Evolutionary conservation across 257 asterid genomes (phyloP), one percentile per base, ranked within the genome.

Genomic region (Euphrasia confusa): DNA sequence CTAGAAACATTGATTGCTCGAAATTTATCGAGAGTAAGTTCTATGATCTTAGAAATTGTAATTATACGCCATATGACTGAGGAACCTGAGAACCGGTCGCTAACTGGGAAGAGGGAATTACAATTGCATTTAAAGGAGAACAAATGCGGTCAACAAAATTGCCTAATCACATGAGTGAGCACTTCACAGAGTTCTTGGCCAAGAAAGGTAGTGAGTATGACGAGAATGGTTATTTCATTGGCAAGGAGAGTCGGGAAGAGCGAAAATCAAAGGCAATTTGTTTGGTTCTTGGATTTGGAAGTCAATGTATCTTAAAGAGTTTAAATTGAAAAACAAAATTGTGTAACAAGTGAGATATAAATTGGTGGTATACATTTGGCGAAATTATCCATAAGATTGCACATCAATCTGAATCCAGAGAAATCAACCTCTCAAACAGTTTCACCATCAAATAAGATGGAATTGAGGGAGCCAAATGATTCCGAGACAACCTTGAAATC

Each of bases 21-120:
- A 83, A 71, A 60, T 77, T 75, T 10, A 73, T 72, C n/a, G 81
- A 78, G 28, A 79, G 69, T 55, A 72, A 75, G 84, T 79, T 84
- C 68, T 70, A 71, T 15, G 71, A 77, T 62, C 79, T 83, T 73
- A 76, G 81, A 12, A 81, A 81, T 53, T 81, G 88, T 63, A 79
- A 84, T 55, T 84, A 78, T 70, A 87, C 91, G 1, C 91, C 91
- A 71, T 52, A 30, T 70, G 54, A 18, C 32, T 49, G 68, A 71
- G 71, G 91, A 84, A 69, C 81, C 81, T 27, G 82, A 67, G 68
- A 77, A 40, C 84, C 81, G 0, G 0, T 0, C 50, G 79, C 81
- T n/a, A 77, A 79, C 61, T 84, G 87, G 87, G 82, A 84, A 69
- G 82, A 79, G 26, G 80, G 79, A 37, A 77, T 77, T 58, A 75